These are phyloP conservation scores for Hevea brasiliensis DNA, from an alignment of 345 rosid genomes.

Conservation along the genomic window DNA sequence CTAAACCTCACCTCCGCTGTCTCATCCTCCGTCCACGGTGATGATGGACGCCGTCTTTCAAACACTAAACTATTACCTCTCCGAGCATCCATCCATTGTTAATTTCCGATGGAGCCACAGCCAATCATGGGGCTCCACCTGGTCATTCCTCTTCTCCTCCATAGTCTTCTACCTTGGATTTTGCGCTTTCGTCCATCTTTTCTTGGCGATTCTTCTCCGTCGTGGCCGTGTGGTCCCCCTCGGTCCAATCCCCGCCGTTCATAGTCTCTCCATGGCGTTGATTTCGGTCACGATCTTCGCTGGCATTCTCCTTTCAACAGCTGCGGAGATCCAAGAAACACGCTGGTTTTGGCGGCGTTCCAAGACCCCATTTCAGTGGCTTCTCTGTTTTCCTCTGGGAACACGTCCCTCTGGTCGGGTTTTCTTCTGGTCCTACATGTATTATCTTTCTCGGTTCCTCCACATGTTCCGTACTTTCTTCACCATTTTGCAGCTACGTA, in stretches of 20 bases:
- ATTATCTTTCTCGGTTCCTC: slow-evolving; percentile 76
- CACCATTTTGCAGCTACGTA: slow-evolving; percentile 50
- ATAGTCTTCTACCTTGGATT: slow-evolving; percentile 52
- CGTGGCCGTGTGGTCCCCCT: slow-evolving; percentile 49
- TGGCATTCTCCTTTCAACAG: slow-evolving; percentile 80
- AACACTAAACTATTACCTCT: slow-evolving; percentile 55
- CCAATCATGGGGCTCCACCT: slow-evolving; percentile 89
- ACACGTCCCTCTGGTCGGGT: slow-evolving; percentile 93
- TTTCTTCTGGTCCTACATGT: slow-evolving; percentile 91
- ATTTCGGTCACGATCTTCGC: slow-evolving; percentile 66
- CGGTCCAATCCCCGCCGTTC: slow-evolving; percentile 71
- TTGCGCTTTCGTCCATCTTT: slow-evolving; percentile 50
- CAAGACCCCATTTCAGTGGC: slow-evolving; percentile 81
- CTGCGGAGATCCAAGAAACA: slow-evolving; percentile 80
- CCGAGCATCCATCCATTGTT: slow-evolving; percentile 75
- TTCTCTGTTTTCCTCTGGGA: slow-evolving; percentile 88
- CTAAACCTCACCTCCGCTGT: neutral
- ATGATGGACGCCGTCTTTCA: neutral
- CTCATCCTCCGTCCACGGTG: neutral
- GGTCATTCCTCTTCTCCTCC: slow-evolving; percentile 77
- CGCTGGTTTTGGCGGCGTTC: slow-evolving; percentile 78
- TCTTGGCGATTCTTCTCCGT: slow-evolving; percentile 43
- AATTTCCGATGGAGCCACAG: slow-evolving; percentile 84
- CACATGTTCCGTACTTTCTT: slow-evolving; percentile 74
- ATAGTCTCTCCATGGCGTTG: slow-evolving; percentile 68